Evolutionary conservation across 23 red algal species (phyloP).

Genomic region (Gracilariopsis chorda): DNA sequence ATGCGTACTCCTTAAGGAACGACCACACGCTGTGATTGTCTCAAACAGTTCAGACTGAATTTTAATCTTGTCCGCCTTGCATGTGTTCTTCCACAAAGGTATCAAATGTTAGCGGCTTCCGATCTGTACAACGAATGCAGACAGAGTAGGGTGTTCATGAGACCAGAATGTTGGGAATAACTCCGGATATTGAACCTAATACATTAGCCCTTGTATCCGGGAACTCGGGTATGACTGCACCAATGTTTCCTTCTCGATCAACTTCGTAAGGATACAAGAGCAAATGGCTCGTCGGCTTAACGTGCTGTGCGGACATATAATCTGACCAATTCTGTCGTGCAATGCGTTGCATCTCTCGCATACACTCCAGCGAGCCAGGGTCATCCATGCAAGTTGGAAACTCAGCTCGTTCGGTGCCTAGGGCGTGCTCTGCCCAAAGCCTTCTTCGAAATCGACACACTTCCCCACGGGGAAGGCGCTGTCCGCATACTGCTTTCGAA

Average conservation of each 20-base stretch:
- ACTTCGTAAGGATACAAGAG: constrained; percentile 63
- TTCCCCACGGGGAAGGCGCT: constrained; percentile 38
- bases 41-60: no score
- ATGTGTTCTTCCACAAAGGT: no score
- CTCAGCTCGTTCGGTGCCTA: not conserved
- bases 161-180: constrained; percentile 58
- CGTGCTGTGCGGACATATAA: not conserved
- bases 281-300: constrained; percentile 27
- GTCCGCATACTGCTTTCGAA: not conserved
- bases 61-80: no score
- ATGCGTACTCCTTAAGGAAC: no score
- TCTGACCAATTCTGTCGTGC: constrained; percentile 50
- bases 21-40: no score
- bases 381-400: constrained; percentile 34
- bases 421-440: constrained; percentile 60
- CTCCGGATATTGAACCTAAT: not conserved
- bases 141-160: constrained; percentile 36
- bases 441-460: constrained; percentile 52
- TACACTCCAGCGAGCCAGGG: constrained; percentile 37
- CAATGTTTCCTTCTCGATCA: constrained; percentile 28
- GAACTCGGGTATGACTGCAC: constrained; percentile 8
- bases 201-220: constrained; percentile 62
- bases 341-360: constrained; percentile 56
- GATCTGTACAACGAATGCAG: no score
- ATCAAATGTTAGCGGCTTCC: no score